Conservation (phyloP, 2,329 filamentous ascomycete genomes). For the Coleophoma cylindrospora region DNA sequence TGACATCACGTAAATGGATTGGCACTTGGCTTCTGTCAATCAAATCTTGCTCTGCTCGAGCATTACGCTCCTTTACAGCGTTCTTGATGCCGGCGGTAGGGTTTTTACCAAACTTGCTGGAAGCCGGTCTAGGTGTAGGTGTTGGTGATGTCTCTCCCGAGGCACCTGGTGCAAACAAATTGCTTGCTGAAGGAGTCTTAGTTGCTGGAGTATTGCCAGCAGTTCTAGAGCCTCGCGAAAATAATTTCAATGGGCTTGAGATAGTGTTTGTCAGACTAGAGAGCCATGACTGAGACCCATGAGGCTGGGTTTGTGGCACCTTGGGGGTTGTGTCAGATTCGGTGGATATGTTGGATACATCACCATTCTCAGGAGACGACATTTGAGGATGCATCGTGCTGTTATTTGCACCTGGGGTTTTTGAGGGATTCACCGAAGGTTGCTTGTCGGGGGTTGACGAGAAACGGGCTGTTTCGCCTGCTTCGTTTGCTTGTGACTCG, state of each 20-base stretch:
- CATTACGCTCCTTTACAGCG: neutral
- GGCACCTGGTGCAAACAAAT: neutral
- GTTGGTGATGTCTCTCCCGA: too few species aligned
- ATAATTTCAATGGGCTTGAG: neutral
- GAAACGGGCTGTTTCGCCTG: neutral
- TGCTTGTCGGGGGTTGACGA: neutral
- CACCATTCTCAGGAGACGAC: neutral
- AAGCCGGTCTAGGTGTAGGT: neutral
- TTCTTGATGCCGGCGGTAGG: neutral
- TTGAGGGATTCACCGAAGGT: too few species aligned
- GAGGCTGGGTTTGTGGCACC: neutral
- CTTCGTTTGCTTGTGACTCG: neutral
- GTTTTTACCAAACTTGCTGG: neutral
- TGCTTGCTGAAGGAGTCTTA: neutral
- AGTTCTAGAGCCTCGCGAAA: neutral
- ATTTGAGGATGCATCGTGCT: neutral
- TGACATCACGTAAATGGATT: neutral
- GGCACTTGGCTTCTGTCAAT: neutral
- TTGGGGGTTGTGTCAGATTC: neutral
- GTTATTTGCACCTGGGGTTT: neutral
- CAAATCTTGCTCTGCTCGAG: neutral
- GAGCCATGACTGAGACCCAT: neutral
- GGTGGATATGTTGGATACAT: neutral
- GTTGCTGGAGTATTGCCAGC: neutral
- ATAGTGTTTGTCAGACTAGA: neutral